Percentiles rank a stretch among this genome's conserved stretches.
These are phyloP conservation scores for Hymenoscyphus fructigenus DNA, from an alignment of 2,329 filamentous ascomycete genomes.

Conservation along the genomic window DNA sequence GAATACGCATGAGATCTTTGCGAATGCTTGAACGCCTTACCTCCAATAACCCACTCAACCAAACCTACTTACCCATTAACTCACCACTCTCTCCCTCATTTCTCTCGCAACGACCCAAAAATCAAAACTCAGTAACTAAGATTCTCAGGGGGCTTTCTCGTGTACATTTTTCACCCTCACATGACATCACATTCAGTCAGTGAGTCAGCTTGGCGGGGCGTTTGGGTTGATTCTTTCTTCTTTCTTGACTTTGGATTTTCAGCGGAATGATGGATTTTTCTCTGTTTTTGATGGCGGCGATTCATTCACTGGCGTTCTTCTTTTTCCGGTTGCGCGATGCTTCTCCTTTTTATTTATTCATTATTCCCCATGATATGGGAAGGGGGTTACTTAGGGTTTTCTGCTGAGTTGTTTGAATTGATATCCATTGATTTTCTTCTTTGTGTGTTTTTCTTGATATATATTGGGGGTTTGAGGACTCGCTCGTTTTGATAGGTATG, in stretches of 20 bases:
- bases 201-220: background rate
- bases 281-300: too few relatives aligned
- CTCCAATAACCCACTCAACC: too few relatives aligned
- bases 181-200: background rate
- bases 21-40: constrained; percentile 15
- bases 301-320: constrained; percentile 17
- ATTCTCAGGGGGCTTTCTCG: background rate
- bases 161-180: constrained; percentile 16
- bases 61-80: background rate
- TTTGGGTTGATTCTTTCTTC: background rate
- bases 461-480: background rate
- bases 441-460: background rate
- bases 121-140: constrained; percentile 8
- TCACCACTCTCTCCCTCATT: background rate
- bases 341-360: background rate
- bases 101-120: background rate
- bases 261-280: constrained; percentile 15
- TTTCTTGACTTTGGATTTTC: background rate
- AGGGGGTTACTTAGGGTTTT: background rate
- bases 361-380: background rate
- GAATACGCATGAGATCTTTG: constrained; percentile 80
- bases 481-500: too few relatives aligned
- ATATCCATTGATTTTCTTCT: constrained; percentile 19
- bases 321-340: constrained; percentile 9
- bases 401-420: constrained; percentile 13